A percentile compares a stretch with the other conserved stretches of the same genome.
Conservation (phyloP, 2,329 filamentous ascomycete genomes). For the Calycina herbarum region DNA sequence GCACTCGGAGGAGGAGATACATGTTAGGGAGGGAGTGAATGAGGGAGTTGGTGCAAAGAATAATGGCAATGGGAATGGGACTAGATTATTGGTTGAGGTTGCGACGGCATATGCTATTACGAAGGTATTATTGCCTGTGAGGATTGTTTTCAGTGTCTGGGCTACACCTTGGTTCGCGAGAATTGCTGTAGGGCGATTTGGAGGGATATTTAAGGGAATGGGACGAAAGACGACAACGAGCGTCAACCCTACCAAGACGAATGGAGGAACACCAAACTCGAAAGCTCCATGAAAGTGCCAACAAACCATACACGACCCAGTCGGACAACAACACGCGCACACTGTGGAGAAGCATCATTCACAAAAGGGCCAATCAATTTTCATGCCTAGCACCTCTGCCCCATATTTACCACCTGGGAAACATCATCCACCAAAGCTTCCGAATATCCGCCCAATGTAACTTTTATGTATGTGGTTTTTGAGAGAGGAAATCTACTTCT, state of each 20-base stretch:
- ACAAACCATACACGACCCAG: constrained; percentile 2
- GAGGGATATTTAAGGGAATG: constrained; percentile 19
- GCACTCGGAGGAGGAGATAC: constrained; percentile 11
- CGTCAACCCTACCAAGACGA: constrained; percentile 6
- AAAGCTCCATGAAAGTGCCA: not conserved
- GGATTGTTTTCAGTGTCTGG: constrained; percentile 80
- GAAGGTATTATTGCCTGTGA: constrained; percentile 76
- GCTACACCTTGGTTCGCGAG: constrained; percentile 90
- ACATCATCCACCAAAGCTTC: constrained; percentile 4
- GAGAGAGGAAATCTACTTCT: constrained; percentile 59
- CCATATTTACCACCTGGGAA: constrained; percentile 8
- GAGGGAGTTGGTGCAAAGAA: constrained; percentile 33
- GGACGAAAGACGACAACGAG: not conserved
- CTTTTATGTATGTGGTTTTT: constrained; percentile 14
- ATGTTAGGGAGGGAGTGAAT: constrained; percentile 26
- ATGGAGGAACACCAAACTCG: constrained; percentile 10
- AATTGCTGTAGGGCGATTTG: constrained; percentile 53
- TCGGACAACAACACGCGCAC: constrained; percentile 3
- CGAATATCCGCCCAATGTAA: not conserved
- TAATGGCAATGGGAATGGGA: constrained; percentile 35
- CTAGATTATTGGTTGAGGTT: constrained; percentile 59
- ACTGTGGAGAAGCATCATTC: constrained; percentile 1
- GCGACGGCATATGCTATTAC: constrained; percentile 90
- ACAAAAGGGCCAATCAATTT: constrained; percentile 11
- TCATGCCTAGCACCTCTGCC: constrained; percentile 3